Conservation (phyloP, 2,329 filamentous ascomycete genomes). For the Colletotrichum coccodes region DNA sequence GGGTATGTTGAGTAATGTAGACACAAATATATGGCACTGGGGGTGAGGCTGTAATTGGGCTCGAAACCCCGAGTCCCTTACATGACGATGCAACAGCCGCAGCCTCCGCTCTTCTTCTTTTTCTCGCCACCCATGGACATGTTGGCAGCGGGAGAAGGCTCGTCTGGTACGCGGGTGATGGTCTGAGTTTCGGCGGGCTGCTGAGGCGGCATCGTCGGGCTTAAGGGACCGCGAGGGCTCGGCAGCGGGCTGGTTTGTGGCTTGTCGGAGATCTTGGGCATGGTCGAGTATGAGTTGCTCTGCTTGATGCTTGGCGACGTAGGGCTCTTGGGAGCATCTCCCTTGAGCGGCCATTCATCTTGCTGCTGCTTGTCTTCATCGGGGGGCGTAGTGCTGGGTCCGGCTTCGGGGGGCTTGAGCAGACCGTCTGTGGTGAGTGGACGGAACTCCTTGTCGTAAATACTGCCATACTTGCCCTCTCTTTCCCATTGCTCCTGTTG, state of each 20-base stretch:
- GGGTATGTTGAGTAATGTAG: slow-evolving; percentile 20
- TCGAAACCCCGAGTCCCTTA: slow-evolving; percentile 38
- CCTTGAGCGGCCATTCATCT: slow-evolving; percentile 70
- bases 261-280: slow-evolving; percentile 67
- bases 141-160: slow-evolving; percentile 18
- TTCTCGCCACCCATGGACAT: slow-evolving; percentile 38
- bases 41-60: not conserved
- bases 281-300: slow-evolving; percentile 69
- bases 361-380: slow-evolving; percentile 44
- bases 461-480: slow-evolving; percentile 85
- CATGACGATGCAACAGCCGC: slow-evolving; percentile 64
- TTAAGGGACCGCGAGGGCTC: slow-evolving; percentile 56
- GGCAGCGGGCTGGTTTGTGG: slow-evolving; percentile 51
- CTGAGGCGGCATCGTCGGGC: slow-evolving; percentile 44
- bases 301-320: slow-evolving; percentile 44
- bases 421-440: slow-evolving; percentile 77
- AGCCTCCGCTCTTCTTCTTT: slow-evolving; percentile 54
- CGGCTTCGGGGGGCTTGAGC: slow-evolving; percentile 54
- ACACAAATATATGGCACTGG: slow-evolving; percentile 14
- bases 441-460: slow-evolving; percentile 89
- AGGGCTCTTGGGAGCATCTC: slow-evolving; percentile 58
- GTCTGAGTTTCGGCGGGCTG: slow-evolving; percentile 35
- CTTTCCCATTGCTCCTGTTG: slow-evolving; percentile 96
- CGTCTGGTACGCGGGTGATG: slow-evolving; percentile 35
- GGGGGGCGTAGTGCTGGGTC: slow-evolving; percentile 34